These are phyloP conservation scores for Galerina marginata DNA, from an alignment of 768 basidiomycete genomes.

Conservation along the genomic window DNA sequence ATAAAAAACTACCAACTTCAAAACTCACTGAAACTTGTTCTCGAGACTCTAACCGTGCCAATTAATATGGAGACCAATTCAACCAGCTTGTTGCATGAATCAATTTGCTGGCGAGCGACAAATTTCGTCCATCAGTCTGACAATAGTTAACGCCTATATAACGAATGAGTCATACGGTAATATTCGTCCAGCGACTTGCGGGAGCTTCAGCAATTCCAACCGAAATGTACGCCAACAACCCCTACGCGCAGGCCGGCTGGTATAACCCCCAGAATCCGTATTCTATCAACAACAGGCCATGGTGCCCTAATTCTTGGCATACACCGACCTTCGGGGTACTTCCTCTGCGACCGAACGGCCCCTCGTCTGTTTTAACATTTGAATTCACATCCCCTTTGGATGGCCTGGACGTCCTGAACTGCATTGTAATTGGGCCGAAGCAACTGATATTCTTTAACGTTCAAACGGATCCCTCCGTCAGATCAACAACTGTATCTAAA, in stretches of 20 bases:
- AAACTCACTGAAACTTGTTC: too few relatives aligned
- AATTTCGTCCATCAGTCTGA: too few relatives aligned
- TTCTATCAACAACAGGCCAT: constrained; percentile 27
- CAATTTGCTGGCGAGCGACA: too few relatives aligned
- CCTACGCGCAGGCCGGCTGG: constrained; percentile 38
- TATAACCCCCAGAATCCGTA: constrained; percentile 33
- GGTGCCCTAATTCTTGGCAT: constrained; percentile 15
- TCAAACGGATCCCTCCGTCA: background rate
- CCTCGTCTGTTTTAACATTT: constrained; percentile 18
- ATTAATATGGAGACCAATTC: too few relatives aligned
- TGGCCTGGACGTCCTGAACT: constrained; percentile 48
- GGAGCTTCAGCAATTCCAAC: too few relatives aligned
- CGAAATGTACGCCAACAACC: constrained; percentile 31
- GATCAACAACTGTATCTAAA: constrained; percentile 12
- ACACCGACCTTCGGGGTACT: constrained; percentile 33
- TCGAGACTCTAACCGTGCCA: too few relatives aligned
- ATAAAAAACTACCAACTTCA: too few relatives aligned
- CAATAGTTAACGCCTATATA: too few relatives aligned
- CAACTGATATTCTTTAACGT: constrained; percentile 48
- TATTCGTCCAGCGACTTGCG: too few relatives aligned
- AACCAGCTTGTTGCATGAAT: too few relatives aligned
- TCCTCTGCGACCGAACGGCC: constrained; percentile 17
- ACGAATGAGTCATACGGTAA: too few relatives aligned
- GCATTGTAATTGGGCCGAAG: constrained; percentile 47
- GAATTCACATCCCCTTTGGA: constrained; percentile 36